Conservation (phyloP, 768 basidiomycete genomes). For the Leccinum sublutescens region DNA sequence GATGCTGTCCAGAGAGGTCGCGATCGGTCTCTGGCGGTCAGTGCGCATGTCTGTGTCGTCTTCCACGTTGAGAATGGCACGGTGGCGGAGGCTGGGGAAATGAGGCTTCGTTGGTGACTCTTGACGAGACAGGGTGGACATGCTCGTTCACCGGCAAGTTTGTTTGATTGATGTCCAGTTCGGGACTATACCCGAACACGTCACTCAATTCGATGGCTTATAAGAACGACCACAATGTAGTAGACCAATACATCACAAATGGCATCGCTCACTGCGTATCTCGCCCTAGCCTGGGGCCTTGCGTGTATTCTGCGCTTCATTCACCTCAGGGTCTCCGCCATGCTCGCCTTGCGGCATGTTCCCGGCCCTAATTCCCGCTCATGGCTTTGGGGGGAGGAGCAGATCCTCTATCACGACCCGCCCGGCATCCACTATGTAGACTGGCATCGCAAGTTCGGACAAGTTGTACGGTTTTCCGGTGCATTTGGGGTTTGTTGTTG, state of each 20-base stretch:
- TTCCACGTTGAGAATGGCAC: slow-evolving; percentile 39
- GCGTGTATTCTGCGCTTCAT: slow-evolving; percentile 34
- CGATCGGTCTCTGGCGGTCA: slow-evolving; percentile 48
- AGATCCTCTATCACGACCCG: slow-evolving; percentile 47
- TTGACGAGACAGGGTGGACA: slow-evolving; percentile 27
- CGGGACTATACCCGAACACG: slow-evolving; percentile 11
- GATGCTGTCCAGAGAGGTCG: slow-evolving; percentile 59
- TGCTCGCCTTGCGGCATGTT: slow-evolving; percentile 40
- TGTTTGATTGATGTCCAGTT: slow-evolving; percentile 4
- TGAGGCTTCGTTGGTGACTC: slow-evolving; percentile 28
- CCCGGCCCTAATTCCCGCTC: slow-evolving; percentile 52
- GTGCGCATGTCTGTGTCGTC: slow-evolving; percentile 26
- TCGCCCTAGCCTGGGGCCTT: slow-evolving; percentile 22
- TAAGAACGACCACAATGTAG: slow-evolving; percentile 3
- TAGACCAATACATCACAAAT: slow-evolving; percentile 5
- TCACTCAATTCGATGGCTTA: slow-evolving; percentile 8
- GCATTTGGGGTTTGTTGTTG: slow-evolving; percentile 48
- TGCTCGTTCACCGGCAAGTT: slow-evolving; percentile 15
- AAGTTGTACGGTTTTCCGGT: slow-evolving; percentile 53
- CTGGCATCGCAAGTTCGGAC: slow-evolving; percentile 56
- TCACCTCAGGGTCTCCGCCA: slow-evolving; percentile 34
- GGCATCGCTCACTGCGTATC: slow-evolving; percentile 3
- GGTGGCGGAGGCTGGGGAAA: slow-evolving; percentile 30
- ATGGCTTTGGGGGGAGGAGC: slow-evolving; percentile 62
- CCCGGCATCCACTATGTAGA: slow-evolving; percentile 52